A percentile compares a stretch with the other conserved stretches of the same genome.
Evolutionary conservation across 768 basidiomycete species (phyloP).

Genomic region (Xerocomellus chrysenteron): DNA sequence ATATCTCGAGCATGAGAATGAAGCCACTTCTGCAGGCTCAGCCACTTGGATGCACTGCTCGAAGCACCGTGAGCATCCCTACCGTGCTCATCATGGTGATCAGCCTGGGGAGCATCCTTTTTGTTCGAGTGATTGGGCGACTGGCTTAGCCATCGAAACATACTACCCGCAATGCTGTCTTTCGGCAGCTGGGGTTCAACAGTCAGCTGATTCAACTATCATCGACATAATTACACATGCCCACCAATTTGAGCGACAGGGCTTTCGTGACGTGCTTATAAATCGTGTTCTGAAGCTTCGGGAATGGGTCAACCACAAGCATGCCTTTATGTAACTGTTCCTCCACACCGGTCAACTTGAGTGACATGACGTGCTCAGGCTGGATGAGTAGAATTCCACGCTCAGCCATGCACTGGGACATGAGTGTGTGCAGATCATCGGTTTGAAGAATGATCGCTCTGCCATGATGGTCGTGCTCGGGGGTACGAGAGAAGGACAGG

Average conservation of each 20-base stretch:
- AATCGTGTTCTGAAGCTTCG: slow-evolving; percentile 1
- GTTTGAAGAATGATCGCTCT: slow-evolving; percentile 4
- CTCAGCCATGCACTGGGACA: slow-evolving; percentile 34
- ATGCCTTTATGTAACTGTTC: slow-evolving; percentile 7
- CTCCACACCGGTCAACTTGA: slow-evolving; percentile 43
- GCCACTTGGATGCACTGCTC: slow-evolving; percentile 8
- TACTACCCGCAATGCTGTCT: neutral
- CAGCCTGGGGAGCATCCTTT: no score
- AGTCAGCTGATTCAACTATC: no score
- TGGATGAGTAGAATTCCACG: slow-evolving; percentile 45
- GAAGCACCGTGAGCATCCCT: no score
- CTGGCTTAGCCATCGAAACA: neutral
- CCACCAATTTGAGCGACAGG: neutral
- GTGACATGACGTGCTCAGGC: slow-evolving; percentile 52
- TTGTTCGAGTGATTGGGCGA: no score
- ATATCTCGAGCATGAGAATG: slow-evolving; percentile 14
- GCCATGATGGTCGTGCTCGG: slow-evolving; percentile 9
- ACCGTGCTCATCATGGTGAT: no score
- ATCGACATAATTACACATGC: neutral
- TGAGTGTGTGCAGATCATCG: slow-evolving; percentile 28
- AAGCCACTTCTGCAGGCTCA: slow-evolving; percentile 12
- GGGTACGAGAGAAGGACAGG: slow-evolving; percentile 45
- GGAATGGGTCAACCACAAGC: slow-evolving; percentile 9
- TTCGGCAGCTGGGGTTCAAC: neutral
- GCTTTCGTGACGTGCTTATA: neutral